These are phyloP conservation scores for Umbilicaria muhlenbergii DNA, from an alignment of 495 filamentous ascomycete genomes.

Conservation along the genomic window DNA sequence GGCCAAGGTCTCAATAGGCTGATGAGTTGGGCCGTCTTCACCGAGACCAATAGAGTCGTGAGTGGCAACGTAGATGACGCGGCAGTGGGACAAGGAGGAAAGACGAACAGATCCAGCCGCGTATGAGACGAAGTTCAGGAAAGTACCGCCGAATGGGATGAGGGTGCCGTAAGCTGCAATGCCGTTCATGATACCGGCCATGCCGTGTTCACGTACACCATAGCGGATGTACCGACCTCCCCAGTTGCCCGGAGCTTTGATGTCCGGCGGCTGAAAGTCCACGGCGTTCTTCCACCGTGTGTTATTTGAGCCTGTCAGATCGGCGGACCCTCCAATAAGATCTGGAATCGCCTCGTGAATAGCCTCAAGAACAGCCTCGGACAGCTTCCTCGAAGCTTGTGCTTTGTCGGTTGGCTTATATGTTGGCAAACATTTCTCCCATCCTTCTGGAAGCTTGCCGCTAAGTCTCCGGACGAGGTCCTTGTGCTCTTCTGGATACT, in stretches of 20 bases:
- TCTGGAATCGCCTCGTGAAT: slow-evolving; percentile 75
- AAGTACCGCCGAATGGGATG: slow-evolving; percentile 88
- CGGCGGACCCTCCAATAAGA: slow-evolving; percentile 87
- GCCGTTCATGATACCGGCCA: slow-evolving; percentile 98
- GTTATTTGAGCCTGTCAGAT: slow-evolving; percentile 97
- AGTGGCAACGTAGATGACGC: slow-evolving; percentile 90
- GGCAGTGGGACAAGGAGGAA: slow-evolving; percentile 79
- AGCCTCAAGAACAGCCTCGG: slow-evolving; percentile 82
- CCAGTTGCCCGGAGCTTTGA: slow-evolving; percentile 64
- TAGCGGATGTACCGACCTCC: slow-evolving; percentile 89
- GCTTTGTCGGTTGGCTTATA: slow-evolving; percentile 83
- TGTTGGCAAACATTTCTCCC: slow-evolving; percentile 84
- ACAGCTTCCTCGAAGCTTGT: slow-evolving; percentile 84
- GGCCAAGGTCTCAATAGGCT: slow-evolving; percentile 97
- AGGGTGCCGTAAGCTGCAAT: slow-evolving; percentile 88
- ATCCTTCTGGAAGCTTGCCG: slow-evolving; percentile 83
- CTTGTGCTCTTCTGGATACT: slow-evolving; percentile 58
- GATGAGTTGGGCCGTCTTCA: slow-evolving; percentile 97
- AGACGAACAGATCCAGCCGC: slow-evolving; percentile 90
- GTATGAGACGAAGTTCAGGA: slow-evolving; percentile 99
- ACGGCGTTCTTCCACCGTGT: slow-evolving; percentile 93
- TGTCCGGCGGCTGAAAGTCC: slow-evolving; percentile 90
- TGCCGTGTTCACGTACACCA: slow-evolving; percentile 93
- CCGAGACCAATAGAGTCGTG: slow-evolving; percentile 99
- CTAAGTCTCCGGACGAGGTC: slow-evolving; percentile 72